Conservation (phyloP, 179 eudicot genomes). For the Amaranthus tricolor region DNA sequence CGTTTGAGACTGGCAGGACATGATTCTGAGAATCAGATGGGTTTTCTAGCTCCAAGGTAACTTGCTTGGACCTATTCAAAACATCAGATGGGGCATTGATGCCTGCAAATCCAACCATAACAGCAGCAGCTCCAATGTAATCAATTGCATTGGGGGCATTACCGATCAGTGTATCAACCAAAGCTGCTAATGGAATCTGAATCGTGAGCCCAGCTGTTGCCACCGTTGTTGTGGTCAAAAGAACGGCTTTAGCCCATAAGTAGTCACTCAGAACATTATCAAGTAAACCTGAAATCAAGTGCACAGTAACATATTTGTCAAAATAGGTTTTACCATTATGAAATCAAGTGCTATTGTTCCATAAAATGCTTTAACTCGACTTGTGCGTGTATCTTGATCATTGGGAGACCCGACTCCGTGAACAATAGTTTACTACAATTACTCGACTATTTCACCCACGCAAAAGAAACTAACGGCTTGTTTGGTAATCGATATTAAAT, state of each 20-base stretch:
- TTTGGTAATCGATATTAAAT: no score
- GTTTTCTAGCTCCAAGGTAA: slow-evolving; percentile 22
- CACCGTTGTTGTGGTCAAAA: slow-evolving; percentile 85
- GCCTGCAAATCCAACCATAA: slow-evolving; percentile 84
- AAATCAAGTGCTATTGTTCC: not conserved
- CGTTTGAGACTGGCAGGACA: slow-evolving; percentile 5
- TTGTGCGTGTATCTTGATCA: not conserved
- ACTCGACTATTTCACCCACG: not conserved
- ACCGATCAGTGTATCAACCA: slow-evolving; percentile 70
- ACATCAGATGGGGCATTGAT: slow-evolving; percentile 74
- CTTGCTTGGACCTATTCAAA: slow-evolving; percentile 26
- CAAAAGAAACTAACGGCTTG: not conserved
- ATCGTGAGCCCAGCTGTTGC: slow-evolving; percentile 98
- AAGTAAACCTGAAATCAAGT: slow-evolving; percentile 55
- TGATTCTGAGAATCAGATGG: slow-evolving; percentile 14
- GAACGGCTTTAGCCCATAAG: slow-evolving; percentile 95
- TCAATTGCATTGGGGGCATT: slow-evolving; percentile 59
- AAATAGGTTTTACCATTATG: not conserved
- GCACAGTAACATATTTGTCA: not conserved
- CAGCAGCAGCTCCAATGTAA: slow-evolving; percentile 77
- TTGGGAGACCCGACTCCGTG: not conserved
- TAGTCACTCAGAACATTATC: slow-evolving; percentile 95
- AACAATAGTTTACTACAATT: not conserved
- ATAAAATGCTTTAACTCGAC: not conserved
- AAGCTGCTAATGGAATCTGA: slow-evolving; percentile 89